Evolutionary conservation across 2,329 filamentous ascomycete species (phyloP).

Genomic region (Fusarium sulawesiense): DNA sequence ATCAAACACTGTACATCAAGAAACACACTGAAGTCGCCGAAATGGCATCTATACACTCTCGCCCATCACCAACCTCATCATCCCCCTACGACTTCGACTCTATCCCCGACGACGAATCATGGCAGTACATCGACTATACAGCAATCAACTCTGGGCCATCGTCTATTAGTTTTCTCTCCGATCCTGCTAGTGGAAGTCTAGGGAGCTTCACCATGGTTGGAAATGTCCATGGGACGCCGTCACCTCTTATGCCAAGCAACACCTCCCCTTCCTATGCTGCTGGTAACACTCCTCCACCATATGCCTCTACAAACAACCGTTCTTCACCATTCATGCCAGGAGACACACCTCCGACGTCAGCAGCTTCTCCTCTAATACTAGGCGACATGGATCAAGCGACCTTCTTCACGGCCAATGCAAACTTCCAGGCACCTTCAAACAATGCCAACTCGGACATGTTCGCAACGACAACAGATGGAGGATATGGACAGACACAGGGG

Average conservation of each 20-base stretch:
- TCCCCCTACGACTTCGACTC: conserved; percentile 57
- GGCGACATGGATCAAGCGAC: conserved; percentile 53
- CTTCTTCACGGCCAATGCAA: conserved; percentile 51
- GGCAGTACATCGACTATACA: conserved; percentile 57
- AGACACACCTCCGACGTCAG: conserved; percentile 47
- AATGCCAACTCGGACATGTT: conserved; percentile 46
- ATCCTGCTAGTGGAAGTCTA: conserved; percentile 63
- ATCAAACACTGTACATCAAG: neutral
- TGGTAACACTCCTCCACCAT: conserved; percentile 41
- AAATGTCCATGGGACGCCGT: conserved; percentile 44
- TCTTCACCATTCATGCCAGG: conserved; percentile 33
- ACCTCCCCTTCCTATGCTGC: conserved; percentile 25
- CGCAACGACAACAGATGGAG: conserved; percentile 47
- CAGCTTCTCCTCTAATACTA: conserved; percentile 57
- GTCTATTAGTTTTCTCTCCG: conserved; percentile 60
- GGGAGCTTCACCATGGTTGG: conserved; percentile 62
- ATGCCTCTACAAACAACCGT: conserved; percentile 10
- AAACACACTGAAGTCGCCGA: neutral
- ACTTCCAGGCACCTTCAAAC: conserved; percentile 44
- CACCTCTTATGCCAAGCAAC: conserved; percentile 24
- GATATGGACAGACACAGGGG: conserved; percentile 48
- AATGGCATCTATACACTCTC: conserved; percentile 54
- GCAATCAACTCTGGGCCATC: conserved; percentile 51
- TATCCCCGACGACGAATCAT: conserved; percentile 57
- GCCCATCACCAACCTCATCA: conserved; percentile 52